Evolutionary conservation across 768 basidiomycete genomes (phyloP).

Genomic region (Cubamyces sp.): DNA sequence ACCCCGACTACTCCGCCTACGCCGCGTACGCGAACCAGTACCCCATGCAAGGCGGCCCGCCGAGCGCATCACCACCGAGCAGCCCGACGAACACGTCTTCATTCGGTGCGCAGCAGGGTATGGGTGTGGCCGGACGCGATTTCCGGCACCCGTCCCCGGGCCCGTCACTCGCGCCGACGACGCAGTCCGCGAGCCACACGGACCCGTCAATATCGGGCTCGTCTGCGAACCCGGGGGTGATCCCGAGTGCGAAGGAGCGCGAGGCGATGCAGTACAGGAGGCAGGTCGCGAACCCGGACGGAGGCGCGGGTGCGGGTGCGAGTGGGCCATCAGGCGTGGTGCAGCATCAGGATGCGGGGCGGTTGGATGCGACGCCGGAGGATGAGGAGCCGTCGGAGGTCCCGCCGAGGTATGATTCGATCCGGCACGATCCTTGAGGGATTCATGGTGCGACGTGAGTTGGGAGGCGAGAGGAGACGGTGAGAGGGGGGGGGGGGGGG

Average conservation of each 20-base stretch:
- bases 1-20: constrained; percentile 29
- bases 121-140: constrained; percentile 21
- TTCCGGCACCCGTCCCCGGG: constrained; percentile 33
- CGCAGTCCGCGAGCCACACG: constrained; percentile 4
- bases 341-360: constrained; percentile 37
- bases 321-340: constrained; percentile 26
- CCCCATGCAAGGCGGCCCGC: constrained; percentile 2
- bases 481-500: no score
- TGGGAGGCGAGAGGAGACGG: background rate
- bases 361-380: constrained; percentile 26
- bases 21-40: constrained; percentile 22
- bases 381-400: constrained; percentile 31
- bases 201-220: constrained; percentile 19
- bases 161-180: constrained; percentile 30
- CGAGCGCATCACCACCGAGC: constrained; percentile 11
- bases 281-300: constrained; percentile 31
- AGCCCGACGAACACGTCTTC: constrained; percentile 16
- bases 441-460: background rate
- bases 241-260: constrained; percentile 36
- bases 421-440: constrained; percentile 27
- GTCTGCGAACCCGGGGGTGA: constrained; percentile 13
- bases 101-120: constrained; percentile 12
- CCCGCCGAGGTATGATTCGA: constrained; percentile 39
- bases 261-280: constrained; percentile 31
- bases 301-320: constrained; percentile 3